These are phyloP conservation scores for Spinacia oleracea DNA, from an alignment of 179 eudicot species.

Conservation along the genomic window DNA sequence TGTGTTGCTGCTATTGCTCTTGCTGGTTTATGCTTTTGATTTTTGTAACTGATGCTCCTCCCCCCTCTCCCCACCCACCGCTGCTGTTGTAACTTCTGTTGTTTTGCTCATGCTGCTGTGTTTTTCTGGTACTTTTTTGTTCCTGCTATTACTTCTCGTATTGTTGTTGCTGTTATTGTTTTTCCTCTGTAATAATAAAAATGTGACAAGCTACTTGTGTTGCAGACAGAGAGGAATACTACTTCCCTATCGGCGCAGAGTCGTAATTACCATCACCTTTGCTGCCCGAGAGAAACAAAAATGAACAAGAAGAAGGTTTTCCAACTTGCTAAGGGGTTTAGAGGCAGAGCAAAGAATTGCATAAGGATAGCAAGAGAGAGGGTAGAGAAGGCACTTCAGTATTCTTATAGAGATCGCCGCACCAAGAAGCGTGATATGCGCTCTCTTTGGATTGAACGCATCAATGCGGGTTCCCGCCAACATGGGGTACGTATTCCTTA, in stretches of 20 bases:
- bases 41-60: not conserved
- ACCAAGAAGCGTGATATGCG: conserved; percentile 98
- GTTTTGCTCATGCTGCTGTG: not conserved
- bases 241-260: not conserved
- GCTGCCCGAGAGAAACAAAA: conserved; percentile 12
- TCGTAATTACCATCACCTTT: not conserved
- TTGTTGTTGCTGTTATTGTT: not conserved
- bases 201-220: not conserved
- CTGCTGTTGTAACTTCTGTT: not conserved
- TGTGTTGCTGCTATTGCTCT: not conserved
- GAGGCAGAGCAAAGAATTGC: conserved; percentile 94
- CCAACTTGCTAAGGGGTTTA: conserved; percentile 81
- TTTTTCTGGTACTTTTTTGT: not conserved
- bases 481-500: conserved; percentile 55
- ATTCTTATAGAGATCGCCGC: conserved; percentile 90
- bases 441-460: conserved; percentile 92
- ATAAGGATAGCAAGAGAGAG: conserved; percentile 89
- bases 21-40: not conserved
- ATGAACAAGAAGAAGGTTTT: conserved; percentile 97
- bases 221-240: not conserved
- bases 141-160: not conserved
- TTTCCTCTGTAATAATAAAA: not conserved
- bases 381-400: conserved; percentile 95
- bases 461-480: conserved; percentile 86
- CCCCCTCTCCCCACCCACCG: no score